phyloP scores from a whole-genome alignment of 2,329 filamentous ascomycete genomes.

The Pseudogymnoascus sp. region DNA sequence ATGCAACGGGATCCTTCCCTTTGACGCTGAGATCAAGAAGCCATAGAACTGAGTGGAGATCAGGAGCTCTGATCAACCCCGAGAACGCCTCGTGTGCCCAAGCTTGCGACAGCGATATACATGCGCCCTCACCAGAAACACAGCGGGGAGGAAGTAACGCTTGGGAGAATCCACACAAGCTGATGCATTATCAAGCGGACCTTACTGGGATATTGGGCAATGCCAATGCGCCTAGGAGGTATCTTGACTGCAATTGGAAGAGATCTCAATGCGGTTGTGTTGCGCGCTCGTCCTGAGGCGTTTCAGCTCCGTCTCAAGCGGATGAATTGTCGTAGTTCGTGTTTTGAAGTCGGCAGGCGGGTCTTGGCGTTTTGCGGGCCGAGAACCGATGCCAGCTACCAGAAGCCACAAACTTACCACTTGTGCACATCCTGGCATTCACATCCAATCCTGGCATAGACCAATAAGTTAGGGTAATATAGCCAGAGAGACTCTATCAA shows the following conservation, averaged over 20 bases:
- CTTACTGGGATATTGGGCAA: neutral
- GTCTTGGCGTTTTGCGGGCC: neutral
- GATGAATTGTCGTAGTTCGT: neutral
- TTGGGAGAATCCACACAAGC: neutral
- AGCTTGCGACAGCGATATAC: constrained; percentile 1
- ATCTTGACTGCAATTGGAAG: neutral
- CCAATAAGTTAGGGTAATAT: neutral
- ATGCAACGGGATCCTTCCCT: neutral
- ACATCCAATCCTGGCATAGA: neutral
- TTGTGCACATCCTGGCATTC: neutral
- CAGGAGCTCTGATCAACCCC: constrained; percentile 4
- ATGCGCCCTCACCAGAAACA: neutral
- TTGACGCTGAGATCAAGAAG: constrained; percentile 1
- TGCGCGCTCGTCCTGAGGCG: constrained; percentile 1
- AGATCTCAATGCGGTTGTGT: neutral
- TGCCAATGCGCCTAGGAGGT: neutral
- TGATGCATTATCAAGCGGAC: neutral
- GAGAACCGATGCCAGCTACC: constrained; percentile 6
- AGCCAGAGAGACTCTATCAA: neutral
- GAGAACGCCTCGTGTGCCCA: neutral
- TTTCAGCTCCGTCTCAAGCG: neutral
- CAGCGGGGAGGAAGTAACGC: neutral
- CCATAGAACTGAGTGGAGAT: neutral
- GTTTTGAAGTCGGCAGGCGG: neutral
- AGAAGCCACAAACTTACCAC: neutral